A percentile compares a stretch with the other conserved stretches of the same genome.
These are phyloP conservation scores for Arachis hypogaea DNA, from an alignment of 306 rosid species.

Conservation along the genomic window DNA sequence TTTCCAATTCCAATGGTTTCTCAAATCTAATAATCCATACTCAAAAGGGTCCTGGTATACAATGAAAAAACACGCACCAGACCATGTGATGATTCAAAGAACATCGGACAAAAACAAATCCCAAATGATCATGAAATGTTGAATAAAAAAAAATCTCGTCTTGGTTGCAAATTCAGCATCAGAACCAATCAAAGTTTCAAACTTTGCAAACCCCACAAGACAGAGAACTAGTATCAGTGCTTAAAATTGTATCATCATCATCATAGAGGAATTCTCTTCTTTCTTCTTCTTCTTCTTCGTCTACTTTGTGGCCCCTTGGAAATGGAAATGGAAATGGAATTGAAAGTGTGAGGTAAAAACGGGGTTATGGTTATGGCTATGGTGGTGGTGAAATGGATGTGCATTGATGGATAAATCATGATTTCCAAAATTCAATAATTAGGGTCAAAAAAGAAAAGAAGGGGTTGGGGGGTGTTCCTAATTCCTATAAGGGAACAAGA, in stretches of 20 bases:
- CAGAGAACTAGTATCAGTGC: background rate
- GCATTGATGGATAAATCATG: constrained; percentile 36
- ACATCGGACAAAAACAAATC: background rate
- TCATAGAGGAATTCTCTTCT: constrained; percentile 39
- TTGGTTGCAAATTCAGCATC: constrained; percentile 25
- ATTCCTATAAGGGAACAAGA: constrained; percentile 37
- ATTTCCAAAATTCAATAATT: no score
- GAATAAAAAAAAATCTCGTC: constrained; percentile 30
- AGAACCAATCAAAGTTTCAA: constrained; percentile 36
- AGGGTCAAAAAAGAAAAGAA: background rate
- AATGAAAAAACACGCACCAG: constrained; percentile 30
- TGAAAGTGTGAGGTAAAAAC: constrained; percentile 41
- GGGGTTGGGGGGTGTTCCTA: background rate
- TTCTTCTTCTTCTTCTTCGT: constrained; percentile 23
- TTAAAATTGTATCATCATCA: background rate
- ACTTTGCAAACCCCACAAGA: constrained; percentile 28
- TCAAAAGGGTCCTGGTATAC: no score
- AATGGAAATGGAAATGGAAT: background rate
- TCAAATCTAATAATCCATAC: background rate
- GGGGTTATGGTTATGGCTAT: constrained; percentile 2
- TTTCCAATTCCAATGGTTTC: background rate
- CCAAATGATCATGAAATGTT: no score
- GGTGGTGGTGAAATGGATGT: background rate
- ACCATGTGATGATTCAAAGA: background rate
- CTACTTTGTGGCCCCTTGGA: constrained; percentile 22